Evolutionary conservation across 805 yeast genomes (phyloP).

Genomic region (Starmerella bombi): DNA sequence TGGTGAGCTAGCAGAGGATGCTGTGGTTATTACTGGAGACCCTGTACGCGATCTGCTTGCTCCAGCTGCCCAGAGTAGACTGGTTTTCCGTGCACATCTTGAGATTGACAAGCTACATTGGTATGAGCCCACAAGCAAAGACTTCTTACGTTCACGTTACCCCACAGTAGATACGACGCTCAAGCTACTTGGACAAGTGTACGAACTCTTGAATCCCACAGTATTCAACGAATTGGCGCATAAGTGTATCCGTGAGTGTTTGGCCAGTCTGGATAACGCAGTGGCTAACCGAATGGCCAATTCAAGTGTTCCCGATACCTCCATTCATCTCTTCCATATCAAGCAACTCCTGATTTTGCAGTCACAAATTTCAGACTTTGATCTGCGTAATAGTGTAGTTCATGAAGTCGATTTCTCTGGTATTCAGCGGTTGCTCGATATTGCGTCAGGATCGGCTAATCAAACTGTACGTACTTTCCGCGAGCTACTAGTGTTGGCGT

Average conservation of each 20-base stretch:
- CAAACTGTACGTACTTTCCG: slow-evolving; percentile 12
- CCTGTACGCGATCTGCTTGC: background rate
- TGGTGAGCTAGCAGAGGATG: background rate
- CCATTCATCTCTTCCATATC: slow-evolving; percentile 53
- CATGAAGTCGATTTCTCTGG: slow-evolving; percentile 79
- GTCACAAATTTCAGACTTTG: slow-evolving; percentile 59
- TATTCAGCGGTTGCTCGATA: slow-evolving; percentile 39
- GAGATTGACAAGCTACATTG: slow-evolving; percentile 51
- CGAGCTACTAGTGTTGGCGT: slow-evolving; percentile 38
- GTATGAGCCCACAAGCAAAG: slow-evolving; percentile 52
- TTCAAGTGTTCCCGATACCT: slow-evolving; percentile 25
- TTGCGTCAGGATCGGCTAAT: background rate
- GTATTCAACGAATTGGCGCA: slow-evolving; percentile 87
- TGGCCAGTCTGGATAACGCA: slow-evolving; percentile 33
- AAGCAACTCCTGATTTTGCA: slow-evolving; percentile 59
- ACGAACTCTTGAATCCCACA: slow-evolving; percentile 57
- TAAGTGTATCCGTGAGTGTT: slow-evolving; percentile 67
- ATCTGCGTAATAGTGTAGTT: slow-evolving; percentile 54
- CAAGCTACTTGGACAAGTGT: slow-evolving; percentile 58
- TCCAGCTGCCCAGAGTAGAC: slow-evolving; percentile 48
- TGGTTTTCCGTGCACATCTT: slow-evolving; percentile 65
- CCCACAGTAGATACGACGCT: slow-evolving; percentile 33
- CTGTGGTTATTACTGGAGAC: background rate
- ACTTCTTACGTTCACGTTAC: slow-evolving; percentile 30
- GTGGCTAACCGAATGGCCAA: slow-evolving; percentile 9